Base-by-base conservation (phyloP, 176 grass and related monocot species). In the Coix lacrymajobi region DNA sequence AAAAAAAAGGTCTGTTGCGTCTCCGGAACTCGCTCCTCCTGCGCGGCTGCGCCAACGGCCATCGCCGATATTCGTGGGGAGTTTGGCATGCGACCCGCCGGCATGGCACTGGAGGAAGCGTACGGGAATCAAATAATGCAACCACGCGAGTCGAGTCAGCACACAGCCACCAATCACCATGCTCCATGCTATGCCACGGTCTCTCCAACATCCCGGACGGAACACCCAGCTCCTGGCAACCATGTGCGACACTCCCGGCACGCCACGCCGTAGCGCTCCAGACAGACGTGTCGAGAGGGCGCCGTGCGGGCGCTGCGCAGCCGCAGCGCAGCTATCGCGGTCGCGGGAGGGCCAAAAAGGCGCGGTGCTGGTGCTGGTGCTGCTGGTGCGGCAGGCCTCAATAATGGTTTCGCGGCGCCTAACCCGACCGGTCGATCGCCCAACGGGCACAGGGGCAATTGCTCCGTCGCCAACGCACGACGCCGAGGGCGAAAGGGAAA, bases 381-480 rank as follows among this genome's bases (percentile, higher is more conserved):
- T 19, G 17, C 66, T 33, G 34, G 65, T n/a, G 37, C 67, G 67
- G 22, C 44, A 22, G 76, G 37, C 11, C 63, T 24, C 58, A 76
- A 51, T 70, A 82, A 77, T 87, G 49, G 62, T 19, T 0, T 11
- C 28, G 37, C 68, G 58, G 77, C 69, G 69, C 85, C 54, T 69
- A 73, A 63, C 69, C 22, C 40, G 61, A 30, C 19, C 61, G 38
- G 22, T 12, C 19, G 12, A 73, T 63, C 52, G 7, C 58, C 62
- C 63, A 78, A 63, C 52, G n/a, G 73, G 73, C 72, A 20, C 5
- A 20, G 69, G 12, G 69, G 12, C 54, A 4, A 65, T 31, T 76
- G 71, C 81, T 66, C 32, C 72, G 72, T 84, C 45, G 73, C 62
- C 72, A 67, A 28, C 72, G 72, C 72, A 57, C 77, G 43, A 76